phyloP scores from a whole-genome alignment of 129 eudicot genomes.

The Pulicaria dysenterica region DNA sequence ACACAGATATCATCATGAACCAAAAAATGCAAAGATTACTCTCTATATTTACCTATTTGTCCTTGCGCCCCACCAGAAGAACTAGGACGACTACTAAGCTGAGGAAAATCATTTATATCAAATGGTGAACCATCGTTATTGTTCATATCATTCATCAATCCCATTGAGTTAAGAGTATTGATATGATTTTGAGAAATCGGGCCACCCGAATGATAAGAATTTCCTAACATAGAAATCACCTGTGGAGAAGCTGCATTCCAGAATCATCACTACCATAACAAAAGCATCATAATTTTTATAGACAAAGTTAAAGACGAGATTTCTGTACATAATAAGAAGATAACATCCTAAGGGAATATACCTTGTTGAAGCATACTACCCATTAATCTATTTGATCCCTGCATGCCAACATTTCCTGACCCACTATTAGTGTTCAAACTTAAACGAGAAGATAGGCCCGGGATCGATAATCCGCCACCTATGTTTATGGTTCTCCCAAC shows the following conservation, averaged over 20 bases:
- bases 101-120: conserved; percentile 91
- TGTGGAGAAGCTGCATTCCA: conserved; percentile 87
- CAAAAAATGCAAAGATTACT: background rate
- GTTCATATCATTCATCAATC: conserved; percentile 76
- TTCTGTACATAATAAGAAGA: too few relatives aligned
- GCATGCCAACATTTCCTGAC: conserved; percentile 73
- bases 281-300: background rate
- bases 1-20: background rate
- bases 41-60: conserved; percentile 59
- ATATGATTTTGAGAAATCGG: conserved; percentile 78
- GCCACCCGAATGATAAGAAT: conserved; percentile 87
- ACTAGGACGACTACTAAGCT: conserved; percentile 81
- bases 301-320: too few relatives aligned
- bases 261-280: background rate
- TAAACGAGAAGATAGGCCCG: conserved; percentile 85
- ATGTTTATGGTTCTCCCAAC: conserved; percentile 76
- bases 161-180: conserved; percentile 70
- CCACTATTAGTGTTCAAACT: conserved; percentile 64
- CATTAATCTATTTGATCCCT: conserved; percentile 86
- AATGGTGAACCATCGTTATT: conserved; percentile 85
- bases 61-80: conserved; percentile 98
- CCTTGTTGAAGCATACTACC: conserved; percentile 98
- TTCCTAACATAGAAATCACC: conserved; percentile 87
- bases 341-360: conserved; percentile 24
- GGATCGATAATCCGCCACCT: conserved; percentile 83